Evolutionary conservation across 805 yeast species (phyloP).

Genomic region (Pichia gijzeniarum): DNA sequence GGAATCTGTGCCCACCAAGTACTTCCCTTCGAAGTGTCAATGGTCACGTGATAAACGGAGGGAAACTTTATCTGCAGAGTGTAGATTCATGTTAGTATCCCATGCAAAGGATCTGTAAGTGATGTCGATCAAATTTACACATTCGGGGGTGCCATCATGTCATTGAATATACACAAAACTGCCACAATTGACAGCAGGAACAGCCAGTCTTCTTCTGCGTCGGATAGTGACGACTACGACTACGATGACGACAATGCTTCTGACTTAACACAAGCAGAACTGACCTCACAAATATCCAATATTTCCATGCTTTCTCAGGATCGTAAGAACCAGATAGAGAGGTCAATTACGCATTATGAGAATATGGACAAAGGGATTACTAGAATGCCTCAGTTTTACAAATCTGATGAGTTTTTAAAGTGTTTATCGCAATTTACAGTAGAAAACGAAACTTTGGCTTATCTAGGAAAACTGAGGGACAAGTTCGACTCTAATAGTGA

Average conservation of each 20-base stretch:
- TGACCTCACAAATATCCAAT: conserved; percentile 4
- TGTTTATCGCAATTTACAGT: conserved; percentile 21
- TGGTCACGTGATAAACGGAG: too few relatives aligned
- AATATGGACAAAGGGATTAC: conserved; percentile 24
- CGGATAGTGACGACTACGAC: background rate
- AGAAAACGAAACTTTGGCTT: conserved; percentile 10
- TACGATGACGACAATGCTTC: background rate
- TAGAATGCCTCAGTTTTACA: conserved; percentile 27
- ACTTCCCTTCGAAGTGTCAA: too few relatives aligned
- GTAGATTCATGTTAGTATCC: too few relatives aligned
- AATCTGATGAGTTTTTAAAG: conserved; percentile 22
- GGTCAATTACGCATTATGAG: conserved; percentile 21
- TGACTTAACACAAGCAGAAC: conserved; percentile 3
- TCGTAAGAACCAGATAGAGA: conserved; percentile 9
- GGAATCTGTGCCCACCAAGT: too few relatives aligned
- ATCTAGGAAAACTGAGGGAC: conserved; percentile 11
- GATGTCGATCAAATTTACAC: too few relatives aligned
- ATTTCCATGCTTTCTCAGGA: conserved; percentile 3
- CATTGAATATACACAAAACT: too few relatives aligned
- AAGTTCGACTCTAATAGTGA: conserved; percentile 5
- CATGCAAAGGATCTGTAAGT: too few relatives aligned
- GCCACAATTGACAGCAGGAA: too few relatives aligned
- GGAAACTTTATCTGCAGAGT: too few relatives aligned
- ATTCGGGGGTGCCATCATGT: too few relatives aligned
- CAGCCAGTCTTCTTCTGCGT: too few relatives aligned